Evolutionary conservation across 2,329 filamentous ascomycete genomes (phyloP).

Genomic region (Calycina herbarum): DNA sequence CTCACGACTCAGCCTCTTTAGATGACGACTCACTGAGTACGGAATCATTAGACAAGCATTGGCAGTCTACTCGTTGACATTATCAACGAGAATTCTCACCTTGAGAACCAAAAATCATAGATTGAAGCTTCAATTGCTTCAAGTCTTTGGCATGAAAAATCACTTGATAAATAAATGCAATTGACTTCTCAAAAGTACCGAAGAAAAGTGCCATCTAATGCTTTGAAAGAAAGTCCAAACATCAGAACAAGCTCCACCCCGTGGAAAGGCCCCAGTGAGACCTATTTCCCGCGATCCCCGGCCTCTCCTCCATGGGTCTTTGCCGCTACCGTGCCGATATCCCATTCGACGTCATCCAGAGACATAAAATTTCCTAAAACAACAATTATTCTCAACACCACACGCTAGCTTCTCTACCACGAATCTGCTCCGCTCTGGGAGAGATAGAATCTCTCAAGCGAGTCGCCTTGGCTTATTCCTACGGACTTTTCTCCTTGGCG

Average conservation of each 20-base stretch:
- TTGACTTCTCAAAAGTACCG: background rate
- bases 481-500: background rate
- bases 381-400: background rate
- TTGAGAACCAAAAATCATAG: background rate
- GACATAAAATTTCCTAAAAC: constrained; percentile 1
- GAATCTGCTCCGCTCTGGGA: background rate
- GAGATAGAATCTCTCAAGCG: background rate
- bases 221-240: background rate
- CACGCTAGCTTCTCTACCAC: background rate
- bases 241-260: background rate
- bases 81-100: background rate
- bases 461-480: background rate
- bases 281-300: background rate
- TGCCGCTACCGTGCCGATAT: background rate
- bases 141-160: background rate
- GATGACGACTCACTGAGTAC: background rate
- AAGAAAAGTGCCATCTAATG: background rate
- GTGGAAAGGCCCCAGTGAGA: background rate
- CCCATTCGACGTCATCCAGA: background rate
- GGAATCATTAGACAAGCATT: background rate
- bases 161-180: background rate
- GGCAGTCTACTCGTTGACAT: background rate
- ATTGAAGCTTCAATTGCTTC: background rate
- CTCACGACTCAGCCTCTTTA: background rate
- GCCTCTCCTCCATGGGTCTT: background rate